Evolutionary conservation across 2,329 filamentous ascomycete genomes (phyloP).

Genomic region (Xylariaceae sp.): DNA sequence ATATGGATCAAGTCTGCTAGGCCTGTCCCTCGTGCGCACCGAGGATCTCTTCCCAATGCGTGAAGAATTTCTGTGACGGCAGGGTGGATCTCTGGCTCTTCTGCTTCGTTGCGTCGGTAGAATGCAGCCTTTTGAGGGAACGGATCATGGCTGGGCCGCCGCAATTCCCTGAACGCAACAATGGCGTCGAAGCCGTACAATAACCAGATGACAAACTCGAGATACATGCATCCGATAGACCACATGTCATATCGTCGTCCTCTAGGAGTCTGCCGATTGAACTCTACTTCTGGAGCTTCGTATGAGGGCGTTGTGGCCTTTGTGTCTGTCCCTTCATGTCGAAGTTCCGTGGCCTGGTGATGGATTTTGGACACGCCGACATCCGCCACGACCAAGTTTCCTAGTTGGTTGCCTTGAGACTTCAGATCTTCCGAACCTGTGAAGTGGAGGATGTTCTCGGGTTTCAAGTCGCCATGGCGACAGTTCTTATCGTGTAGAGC

Average conservation of each 20-base stretch:
- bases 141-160: not conserved
- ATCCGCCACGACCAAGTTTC: constrained; percentile 6
- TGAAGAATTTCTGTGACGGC: not conserved
- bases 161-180: not conserved
- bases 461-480: constrained; percentile 11
- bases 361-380: constrained; percentile 7
- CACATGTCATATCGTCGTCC: constrained; percentile 11
- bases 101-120: not conserved
- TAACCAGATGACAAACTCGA: constrained; percentile 9
- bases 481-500: constrained; percentile 1
- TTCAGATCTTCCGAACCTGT: not conserved
- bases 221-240: constrained; percentile 9
- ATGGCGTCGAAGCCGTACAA: constrained; percentile 4
- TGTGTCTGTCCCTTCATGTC: not conserved
- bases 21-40: not conserved
- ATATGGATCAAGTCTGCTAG: constrained; percentile 1
- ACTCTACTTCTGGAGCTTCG: constrained; percentile 8
- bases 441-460: constrained; percentile 10
- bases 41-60: constrained; percentile 1
- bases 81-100: not conserved
- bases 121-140: not conserved
- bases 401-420: not conserved
- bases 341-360: not conserved
- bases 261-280: not conserved
- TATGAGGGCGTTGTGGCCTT: constrained; percentile 7